Evolutionary conservation across 2,329 filamentous ascomycete genomes (phyloP).

Genomic region (Fusarium euwallaceae): DNA sequence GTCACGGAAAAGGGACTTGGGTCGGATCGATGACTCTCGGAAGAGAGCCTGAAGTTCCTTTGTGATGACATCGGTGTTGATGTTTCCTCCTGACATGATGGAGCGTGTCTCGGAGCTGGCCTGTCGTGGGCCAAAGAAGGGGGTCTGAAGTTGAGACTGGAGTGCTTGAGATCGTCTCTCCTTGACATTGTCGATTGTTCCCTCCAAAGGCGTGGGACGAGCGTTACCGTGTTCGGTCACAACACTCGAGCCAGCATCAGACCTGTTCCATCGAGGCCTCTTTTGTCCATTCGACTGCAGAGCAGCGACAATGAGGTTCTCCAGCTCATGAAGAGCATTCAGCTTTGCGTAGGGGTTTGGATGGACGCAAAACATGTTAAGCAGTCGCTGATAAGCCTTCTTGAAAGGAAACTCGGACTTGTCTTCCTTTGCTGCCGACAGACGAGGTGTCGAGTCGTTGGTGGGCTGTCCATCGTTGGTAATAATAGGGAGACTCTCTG

Average conservation of each 20-base stretch:
- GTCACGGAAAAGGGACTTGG: constrained; percentile 84
- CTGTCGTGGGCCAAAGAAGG: constrained; percentile 53
- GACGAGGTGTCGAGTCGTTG: constrained; percentile 45
- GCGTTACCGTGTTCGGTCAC: constrained; percentile 50
- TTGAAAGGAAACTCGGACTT: constrained; percentile 80
- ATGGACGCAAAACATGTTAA: constrained; percentile 89
- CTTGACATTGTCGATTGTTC: constrained; percentile 77
- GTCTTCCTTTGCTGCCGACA: constrained; percentile 42
- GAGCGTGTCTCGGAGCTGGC: constrained; percentile 64
- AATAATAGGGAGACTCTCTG: constrained; percentile 53
- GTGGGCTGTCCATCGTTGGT: constrained; percentile 57
- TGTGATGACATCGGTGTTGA: constrained; percentile 75
- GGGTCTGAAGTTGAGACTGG: constrained; percentile 48
- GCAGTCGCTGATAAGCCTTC: constrained; percentile 81
- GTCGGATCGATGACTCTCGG: constrained; percentile 76
- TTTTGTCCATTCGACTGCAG: constrained; percentile 58
- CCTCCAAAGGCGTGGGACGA: constrained; percentile 68
- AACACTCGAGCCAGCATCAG: constrained; percentile 53
- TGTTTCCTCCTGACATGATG: constrained; percentile 61
- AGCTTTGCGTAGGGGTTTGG: constrained; percentile 91
- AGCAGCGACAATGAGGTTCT: constrained; percentile 84
- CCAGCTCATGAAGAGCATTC: constrained; percentile 83
- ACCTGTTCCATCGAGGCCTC: constrained; percentile 53
- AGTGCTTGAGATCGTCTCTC: constrained; percentile 72
- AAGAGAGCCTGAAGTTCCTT: constrained; percentile 77